A percentile compares a stretch with the other conserved stretches of the same genome.
Conservation (phyloP, 1,284 basidiomycete genomes). For the Pseudozyma thailandica region DNA sequence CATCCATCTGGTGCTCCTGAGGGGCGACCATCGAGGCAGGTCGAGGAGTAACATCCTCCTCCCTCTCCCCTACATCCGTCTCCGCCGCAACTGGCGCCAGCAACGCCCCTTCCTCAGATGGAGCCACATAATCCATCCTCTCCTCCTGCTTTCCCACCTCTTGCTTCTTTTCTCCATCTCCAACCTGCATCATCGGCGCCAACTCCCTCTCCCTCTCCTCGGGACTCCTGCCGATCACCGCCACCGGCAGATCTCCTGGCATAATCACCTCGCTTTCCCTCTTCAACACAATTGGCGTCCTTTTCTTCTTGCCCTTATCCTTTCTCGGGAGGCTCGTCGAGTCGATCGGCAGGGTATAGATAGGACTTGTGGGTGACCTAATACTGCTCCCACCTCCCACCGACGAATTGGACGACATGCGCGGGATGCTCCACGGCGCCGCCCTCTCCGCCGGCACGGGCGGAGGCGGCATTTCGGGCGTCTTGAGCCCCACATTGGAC, state of each 20-base stretch:
- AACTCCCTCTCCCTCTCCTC: slow-evolving; percentile 17
- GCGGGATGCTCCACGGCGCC: slow-evolving; percentile 22
- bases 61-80: too few relatives aligned
- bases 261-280: slow-evolving; percentile 41
- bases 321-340: slow-evolving; percentile 32
- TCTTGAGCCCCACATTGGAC: slow-evolving; percentile 10
- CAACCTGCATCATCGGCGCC: too few relatives aligned
- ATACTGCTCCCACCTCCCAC: slow-evolving; percentile 24
- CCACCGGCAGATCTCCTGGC: slow-evolving; percentile 25
- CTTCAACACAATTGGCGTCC: slow-evolving; percentile 46
- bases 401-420: slow-evolving; percentile 15
- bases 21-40: too few relatives aligned
- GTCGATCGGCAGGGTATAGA: slow-evolving; percentile 37
- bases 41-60: too few relatives aligned
- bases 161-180: neutral
- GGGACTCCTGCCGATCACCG: slow-evolving; percentile 20
- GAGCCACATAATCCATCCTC: neutral
- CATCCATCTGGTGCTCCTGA: neutral
- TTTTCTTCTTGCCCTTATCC: slow-evolving; percentile 23
- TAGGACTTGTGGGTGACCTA: slow-evolving; percentile 27
- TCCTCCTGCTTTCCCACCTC: neutral
- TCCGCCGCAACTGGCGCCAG: slow-evolving; percentile 6
- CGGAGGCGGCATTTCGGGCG: slow-evolving; percentile 15
- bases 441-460: slow-evolving; percentile 12
- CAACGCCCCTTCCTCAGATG: neutral